phyloP scores from a whole-genome alignment of 148 eudicot species.

The Cornus florida region DNA sequence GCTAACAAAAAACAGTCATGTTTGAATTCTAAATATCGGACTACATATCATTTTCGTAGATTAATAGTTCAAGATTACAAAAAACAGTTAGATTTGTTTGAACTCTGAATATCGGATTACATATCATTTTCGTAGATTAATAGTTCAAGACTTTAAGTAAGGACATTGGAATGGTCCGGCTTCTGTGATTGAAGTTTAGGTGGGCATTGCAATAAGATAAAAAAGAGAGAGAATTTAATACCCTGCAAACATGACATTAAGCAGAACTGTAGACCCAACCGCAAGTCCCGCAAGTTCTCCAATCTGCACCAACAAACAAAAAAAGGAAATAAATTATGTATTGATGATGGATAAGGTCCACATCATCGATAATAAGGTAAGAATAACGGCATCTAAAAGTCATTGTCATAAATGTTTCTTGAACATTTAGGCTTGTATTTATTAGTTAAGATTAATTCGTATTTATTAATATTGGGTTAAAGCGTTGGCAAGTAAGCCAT shows the following conservation, averaged over 20 bases:
- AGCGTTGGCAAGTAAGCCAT: not conserved
- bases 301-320: constrained; percentile 30
- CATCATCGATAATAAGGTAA: not conserved
- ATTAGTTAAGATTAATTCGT: not conserved
- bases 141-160: too few relatives aligned
- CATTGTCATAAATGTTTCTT: not conserved
- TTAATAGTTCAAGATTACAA: too few relatives aligned
- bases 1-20: too few relatives aligned
- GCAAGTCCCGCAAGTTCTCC: constrained; percentile 70
- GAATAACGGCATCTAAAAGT: not conserved
- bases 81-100: too few relatives aligned
- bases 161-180: too few relatives aligned
- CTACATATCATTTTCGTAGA: too few relatives aligned
- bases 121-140: too few relatives aligned
- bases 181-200: too few relatives aligned
- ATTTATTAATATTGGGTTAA: too few relatives aligned
- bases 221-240: not conserved
- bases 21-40: too few relatives aligned
- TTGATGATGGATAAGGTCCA: not conserved
- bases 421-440: not conserved
- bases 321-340: not conserved
- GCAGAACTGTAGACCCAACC: constrained; percentile 51
- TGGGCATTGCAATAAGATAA: not conserved
- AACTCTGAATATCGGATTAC: too few relatives aligned
- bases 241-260: constrained; percentile 59